Conservation (phyloP, 441 rosid species). For the Macaranga tanarius region DNA sequence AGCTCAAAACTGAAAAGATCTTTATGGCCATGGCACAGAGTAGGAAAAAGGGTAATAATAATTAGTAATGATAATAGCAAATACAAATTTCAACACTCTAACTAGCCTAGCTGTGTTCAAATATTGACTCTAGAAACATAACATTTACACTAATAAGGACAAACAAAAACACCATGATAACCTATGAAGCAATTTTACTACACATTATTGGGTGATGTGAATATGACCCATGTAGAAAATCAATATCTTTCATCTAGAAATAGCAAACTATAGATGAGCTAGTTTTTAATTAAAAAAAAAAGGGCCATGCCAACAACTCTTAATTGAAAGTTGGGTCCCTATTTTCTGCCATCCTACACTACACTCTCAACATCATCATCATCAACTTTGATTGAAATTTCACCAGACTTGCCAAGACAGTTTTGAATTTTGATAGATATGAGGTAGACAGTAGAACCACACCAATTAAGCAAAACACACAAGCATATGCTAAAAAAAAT, state of each 20-base stretch:
- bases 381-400: conserved; percentile 18
- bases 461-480: neutral
- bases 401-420: neutral
- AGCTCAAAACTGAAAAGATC: no score
- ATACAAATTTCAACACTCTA: neutral
- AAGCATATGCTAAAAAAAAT: neutral
- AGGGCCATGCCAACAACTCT: conserved; percentile 1
- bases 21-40: neutral
- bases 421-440: neutral
- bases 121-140: conserved; percentile 1
- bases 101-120: neutral
- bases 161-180: neutral
- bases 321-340: conserved; percentile 8
- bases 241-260: neutral
- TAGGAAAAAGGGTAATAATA: neutral
- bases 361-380: neutral
- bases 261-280: neutral
- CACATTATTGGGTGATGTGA: neutral
- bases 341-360: neutral
- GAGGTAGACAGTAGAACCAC: neutral
- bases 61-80: neutral
- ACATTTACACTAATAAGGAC: neutral
- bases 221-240: neutral
- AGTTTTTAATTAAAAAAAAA: neutral
- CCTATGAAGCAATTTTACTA: neutral